Conservation (phyloP, 2,329 filamentous ascomycete species). For the Grosmannia serpens region DNA sequence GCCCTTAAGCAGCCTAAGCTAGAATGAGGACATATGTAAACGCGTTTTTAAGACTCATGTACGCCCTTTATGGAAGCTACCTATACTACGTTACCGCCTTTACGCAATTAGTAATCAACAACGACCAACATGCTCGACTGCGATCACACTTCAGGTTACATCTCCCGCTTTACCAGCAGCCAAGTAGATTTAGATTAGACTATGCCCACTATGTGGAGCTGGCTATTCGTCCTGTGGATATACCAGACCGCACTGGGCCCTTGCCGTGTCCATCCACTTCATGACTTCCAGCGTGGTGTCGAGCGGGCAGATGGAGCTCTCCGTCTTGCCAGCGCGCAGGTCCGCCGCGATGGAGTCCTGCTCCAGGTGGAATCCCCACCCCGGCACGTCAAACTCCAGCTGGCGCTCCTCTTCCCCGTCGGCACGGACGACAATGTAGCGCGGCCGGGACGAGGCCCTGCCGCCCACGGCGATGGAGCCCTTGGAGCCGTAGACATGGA, state of each 20-base stretch:
- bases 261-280: slow-evolving; percentile 33
- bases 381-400: slow-evolving; percentile 24
- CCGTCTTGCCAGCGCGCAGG: slow-evolving; percentile 22
- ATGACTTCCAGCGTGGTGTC: slow-evolving; percentile 32
- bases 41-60: no score
- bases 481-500: slow-evolving; percentile 26
- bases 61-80: no score
- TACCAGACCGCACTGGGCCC: not conserved
- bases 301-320: slow-evolving; percentile 31
- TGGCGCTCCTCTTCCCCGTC: not conserved
- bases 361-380: slow-evolving; percentile 31
- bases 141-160: no score
- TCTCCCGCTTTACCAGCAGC: no score
- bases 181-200: no score
- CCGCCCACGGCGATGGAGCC: slow-evolving; percentile 27
- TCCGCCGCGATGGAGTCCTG: slow-evolving; percentile 30
- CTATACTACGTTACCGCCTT: no score
- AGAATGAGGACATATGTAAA: no score
- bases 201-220: no score
- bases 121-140: no score
- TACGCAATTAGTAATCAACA: no score
- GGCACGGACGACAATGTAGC: slow-evolving; percentile 21
- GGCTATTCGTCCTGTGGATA: not conserved
- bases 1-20: no score
- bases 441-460: slow-evolving; percentile 18